Base-by-base conservation (phyloP, 129 eudicot genomes). In the Erigeron canadensis region DNA sequence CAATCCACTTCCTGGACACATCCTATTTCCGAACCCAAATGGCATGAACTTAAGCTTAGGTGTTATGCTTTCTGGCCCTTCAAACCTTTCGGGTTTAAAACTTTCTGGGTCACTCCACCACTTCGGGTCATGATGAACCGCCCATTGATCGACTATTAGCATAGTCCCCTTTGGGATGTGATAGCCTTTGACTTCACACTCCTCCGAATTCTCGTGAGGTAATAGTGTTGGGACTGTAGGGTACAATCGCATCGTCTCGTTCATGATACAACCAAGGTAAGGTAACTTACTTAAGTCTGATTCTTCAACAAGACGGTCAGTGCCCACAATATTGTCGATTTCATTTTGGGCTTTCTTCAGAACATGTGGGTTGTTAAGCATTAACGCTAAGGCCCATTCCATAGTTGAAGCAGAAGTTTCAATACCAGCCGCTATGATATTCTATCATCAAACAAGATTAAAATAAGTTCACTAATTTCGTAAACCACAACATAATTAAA, bases 41-140 rank as follows among this genome's bases (percentile, higher is more conserved):
- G 91, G 86, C 79, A 90, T 79, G 67, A 79, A 78, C 67, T 81
- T 87, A 72, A 72, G 79, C 53, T 77, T 83, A 17, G 46, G 63
- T 41, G 66, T 74, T 7, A 77, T 47, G 19, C 70, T 75, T 43
- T 80, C 84, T 3, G 65, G 7, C 9, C 78, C 81, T 41, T 57
- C 59, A 40, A 82, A 86, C 65, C 90, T 86, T 74, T 82, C 87
- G 0, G 87, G 90, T 50, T 53, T 15, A 59, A 86, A 86, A 44
- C 5, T 64, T 61, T 53, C 77, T 1, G 87, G 87, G 42, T 86
- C 81, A n/a, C 28, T 44, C 90, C 90, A 86, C 43, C 23, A 4
- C 55, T 67, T 43, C 0, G 85, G 87, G 62, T 74, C 87, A 72
- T 70, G 84, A 28, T 85, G 87, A 59, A 85, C 73, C 46, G 77